Conservation (phyloP, 495 filamentous ascomycete species). For the Xylaria nigripes region DNA sequence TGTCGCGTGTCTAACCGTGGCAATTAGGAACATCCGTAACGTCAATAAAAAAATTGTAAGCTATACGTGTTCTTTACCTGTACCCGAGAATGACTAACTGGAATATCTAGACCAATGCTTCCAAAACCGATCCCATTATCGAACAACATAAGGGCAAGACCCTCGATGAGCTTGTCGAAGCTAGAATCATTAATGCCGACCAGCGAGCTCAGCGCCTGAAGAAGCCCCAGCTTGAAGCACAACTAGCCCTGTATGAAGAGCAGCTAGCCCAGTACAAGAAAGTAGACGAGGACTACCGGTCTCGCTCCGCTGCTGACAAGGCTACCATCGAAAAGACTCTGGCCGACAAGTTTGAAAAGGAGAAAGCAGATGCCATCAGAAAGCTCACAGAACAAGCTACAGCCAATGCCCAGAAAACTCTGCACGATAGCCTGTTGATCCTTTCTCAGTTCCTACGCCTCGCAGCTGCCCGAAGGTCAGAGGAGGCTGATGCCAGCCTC, state of each 20-base stretch:
- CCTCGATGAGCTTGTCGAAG: constrained; percentile 73
- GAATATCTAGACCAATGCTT: constrained; percentile 54
- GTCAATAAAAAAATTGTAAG: constrained; percentile 81
- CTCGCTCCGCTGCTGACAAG: constrained; percentile 59
- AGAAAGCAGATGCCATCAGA: constrained; percentile 51
- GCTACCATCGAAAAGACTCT: constrained; percentile 61
- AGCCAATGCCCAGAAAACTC: constrained; percentile 45
- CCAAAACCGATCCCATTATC: constrained; percentile 70
- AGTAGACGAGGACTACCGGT: constrained; percentile 68
- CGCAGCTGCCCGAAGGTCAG: constrained; percentile 61
- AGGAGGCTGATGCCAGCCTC: constrained; percentile 50
- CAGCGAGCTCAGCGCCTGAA: constrained; percentile 83
- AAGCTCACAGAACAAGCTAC: constrained; percentile 49
- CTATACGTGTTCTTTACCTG: constrained; percentile 4
- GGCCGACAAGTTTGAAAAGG: constrained; percentile 62
- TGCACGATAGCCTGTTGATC: constrained; percentile 51
- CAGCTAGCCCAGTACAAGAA: constrained; percentile 78
- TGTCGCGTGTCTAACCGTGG: constrained; percentile 17
- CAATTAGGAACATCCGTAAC: constrained; percentile 68
- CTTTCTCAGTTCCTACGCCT: constrained; percentile 74
- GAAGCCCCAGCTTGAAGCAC: constrained; percentile 76
- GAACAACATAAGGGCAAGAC: constrained; percentile 65
- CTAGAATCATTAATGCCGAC: constrained; percentile 84
- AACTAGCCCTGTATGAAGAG: constrained; percentile 69
- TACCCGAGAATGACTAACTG: constrained; percentile 7